Percentiles rank a stretch among this genome's conserved stretches.
These are phyloP conservation scores for Fusarium tupiense DNA, from an alignment of 2,329 filamentous ascomycete genomes.

Conservation along the genomic window DNA sequence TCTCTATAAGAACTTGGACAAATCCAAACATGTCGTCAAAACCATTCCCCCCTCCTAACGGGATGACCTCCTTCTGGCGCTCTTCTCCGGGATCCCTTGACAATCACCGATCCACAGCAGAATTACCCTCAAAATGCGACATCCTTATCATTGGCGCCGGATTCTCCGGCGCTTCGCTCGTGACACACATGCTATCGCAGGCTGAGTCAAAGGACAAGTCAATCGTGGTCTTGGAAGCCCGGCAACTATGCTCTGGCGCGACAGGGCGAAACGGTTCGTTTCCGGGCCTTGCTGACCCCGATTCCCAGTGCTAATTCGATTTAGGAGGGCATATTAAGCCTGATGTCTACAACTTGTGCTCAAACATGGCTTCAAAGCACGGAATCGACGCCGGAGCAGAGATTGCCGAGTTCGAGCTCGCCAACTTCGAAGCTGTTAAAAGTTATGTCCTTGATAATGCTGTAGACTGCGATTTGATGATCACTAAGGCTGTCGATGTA, in stretches of 20 bases:
- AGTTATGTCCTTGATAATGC: constrained; percentile 49
- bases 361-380: neutral
- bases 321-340: constrained; percentile 32
- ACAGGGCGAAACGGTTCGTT: constrained; percentile 49
- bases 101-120: neutral
- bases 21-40: neutral
- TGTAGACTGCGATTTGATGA: constrained; percentile 56
- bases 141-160: constrained; percentile 60
- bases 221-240: constrained; percentile 49
- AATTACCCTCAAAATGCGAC: constrained; percentile 52
- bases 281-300: fast-evolving
- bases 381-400: constrained; percentile 35
- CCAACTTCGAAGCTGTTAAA: constrained; percentile 43
- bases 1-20: fast-evolving
- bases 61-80: constrained; percentile 29
- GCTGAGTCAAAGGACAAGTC: constrained; percentile 22
- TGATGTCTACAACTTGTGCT: constrained; percentile 16
- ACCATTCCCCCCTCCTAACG: neutral
- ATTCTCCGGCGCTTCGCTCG: constrained; percentile 55
- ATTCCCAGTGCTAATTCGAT: fast-evolving
- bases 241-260: constrained; percentile 50
- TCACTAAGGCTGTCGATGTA: constrained; percentile 53
- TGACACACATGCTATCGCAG: constrained; percentile 52
- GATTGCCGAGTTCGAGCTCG: constrained; percentile 29
- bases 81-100: neutral